phyloP scores from a whole-genome alignment of 176 grass and related monocot species.

The Oryza meridionalis region DNA sequence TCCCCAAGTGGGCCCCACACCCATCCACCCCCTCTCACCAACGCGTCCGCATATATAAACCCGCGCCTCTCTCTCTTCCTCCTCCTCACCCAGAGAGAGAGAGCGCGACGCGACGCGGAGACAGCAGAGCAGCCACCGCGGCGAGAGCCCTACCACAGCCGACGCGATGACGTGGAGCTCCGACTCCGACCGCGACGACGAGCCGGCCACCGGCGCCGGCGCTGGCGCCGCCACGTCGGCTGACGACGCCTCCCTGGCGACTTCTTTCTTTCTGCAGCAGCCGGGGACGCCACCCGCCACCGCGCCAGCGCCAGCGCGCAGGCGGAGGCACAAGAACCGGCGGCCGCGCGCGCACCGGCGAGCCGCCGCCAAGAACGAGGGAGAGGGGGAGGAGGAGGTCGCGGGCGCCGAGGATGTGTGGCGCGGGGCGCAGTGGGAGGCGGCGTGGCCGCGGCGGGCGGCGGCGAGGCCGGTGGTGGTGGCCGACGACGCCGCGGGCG shows the following conservation, averaged over 20 bases:
- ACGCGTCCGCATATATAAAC: constrained; percentile 26
- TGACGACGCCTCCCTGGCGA: no score
- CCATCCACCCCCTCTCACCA: background rate
- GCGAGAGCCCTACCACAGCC: background rate
- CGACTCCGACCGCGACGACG: constrained; percentile 42
- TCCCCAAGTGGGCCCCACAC: background rate
- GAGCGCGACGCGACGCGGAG: background rate
- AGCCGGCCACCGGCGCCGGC: no score
- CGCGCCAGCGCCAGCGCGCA: background rate
- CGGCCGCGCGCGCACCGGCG: background rate
- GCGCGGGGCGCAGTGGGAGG: constrained; percentile 51
- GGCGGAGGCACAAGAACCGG: background rate
- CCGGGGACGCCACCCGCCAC: background rate
- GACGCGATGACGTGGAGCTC: constrained; percentile 42
- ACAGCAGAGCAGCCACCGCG: background rate
- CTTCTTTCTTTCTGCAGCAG: background rate
- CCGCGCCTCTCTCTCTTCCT: background rate
- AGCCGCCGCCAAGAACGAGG: background rate
- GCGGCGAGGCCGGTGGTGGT: constrained; percentile 3
- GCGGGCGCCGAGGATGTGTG: constrained; percentile 39
- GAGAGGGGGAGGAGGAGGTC: background rate
- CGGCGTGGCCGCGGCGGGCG: constrained; percentile 34
- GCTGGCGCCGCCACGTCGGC: no score
- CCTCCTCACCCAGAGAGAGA: background rate
- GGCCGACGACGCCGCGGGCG: background rate